phyloP scores from a whole-genome alignment of 441 rosid genomes.

The Brassica balearica region DNA sequence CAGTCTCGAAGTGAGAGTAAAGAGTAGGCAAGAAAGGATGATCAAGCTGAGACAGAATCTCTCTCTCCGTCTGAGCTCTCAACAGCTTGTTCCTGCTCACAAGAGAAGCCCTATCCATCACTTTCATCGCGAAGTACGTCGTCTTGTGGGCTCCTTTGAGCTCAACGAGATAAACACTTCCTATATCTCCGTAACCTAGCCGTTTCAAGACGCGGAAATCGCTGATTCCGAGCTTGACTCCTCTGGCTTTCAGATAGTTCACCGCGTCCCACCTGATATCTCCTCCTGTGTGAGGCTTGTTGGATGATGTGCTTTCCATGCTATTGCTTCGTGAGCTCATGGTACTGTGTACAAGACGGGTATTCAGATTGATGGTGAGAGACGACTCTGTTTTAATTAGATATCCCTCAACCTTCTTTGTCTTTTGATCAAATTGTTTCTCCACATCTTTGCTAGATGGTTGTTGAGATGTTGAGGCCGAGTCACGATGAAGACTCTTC shows the following conservation, averaged over 20 bases:
- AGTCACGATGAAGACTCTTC: constrained; percentile 27
- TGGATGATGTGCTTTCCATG: constrained; percentile 53
- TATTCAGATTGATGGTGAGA: constrained; percentile 8
- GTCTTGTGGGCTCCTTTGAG: constrained; percentile 59
- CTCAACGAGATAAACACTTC: constrained; percentile 78
- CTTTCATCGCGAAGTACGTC: constrained; percentile 70
- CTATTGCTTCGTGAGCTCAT: constrained; percentile 51
- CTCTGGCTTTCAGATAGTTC: constrained; percentile 46
- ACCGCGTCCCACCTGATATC: constrained; percentile 79
- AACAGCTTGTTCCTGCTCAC: constrained; percentile 78
- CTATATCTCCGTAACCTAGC: constrained; percentile 80
- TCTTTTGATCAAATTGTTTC: constrained; percentile 11
- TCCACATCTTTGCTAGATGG: constrained; percentile 20
- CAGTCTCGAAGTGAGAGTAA: constrained; percentile 81
- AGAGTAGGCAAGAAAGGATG: constrained; percentile 84
- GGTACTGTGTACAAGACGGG: constrained; percentile 1
- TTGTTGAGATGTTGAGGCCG: constrained; percentile 27
- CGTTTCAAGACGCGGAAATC: constrained; percentile 74
- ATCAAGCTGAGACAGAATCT: constrained; percentile 79
- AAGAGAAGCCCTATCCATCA: constrained; percentile 84
- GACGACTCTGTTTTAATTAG: constrained; percentile 5
- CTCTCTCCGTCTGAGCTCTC: constrained; percentile 80
- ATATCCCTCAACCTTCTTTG: background rate
- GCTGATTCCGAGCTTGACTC: constrained; percentile 55
- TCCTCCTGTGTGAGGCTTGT: constrained; percentile 78